These are phyloP conservation scores for Perkinsela sp. DNA, from an alignment of 208 protist genomes.

Conservation along the genomic window DNA sequence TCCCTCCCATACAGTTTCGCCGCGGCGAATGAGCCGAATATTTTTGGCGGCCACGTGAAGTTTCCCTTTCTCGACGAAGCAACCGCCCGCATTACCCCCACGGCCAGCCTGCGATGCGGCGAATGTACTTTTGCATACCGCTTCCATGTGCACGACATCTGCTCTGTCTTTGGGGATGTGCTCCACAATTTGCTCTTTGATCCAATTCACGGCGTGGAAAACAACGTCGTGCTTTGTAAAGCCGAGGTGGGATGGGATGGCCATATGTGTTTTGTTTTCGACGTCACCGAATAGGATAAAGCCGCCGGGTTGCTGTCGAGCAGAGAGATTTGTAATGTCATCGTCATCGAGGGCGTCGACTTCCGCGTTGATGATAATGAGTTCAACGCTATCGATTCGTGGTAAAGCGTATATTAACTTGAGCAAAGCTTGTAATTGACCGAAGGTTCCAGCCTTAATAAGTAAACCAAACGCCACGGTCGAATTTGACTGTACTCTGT, in stretches of 20 bases:
- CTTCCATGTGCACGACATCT: neutral
- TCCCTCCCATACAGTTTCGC: slow-evolving; percentile 35
- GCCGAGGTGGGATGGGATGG: slow-evolving; percentile 31
- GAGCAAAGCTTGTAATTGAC: slow-evolving; percentile 58
- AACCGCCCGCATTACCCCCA: slow-evolving; percentile 39
- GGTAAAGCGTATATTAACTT: slow-evolving; percentile 50
- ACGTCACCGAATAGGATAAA: slow-evolving; percentile 46
- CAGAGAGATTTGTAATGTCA: slow-evolving; percentile 22
- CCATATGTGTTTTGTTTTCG: slow-evolving; percentile 18
- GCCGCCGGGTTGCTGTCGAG: slow-evolving; percentile 23
- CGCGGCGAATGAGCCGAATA: slow-evolving; percentile 28
- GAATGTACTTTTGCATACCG: slow-evolving; percentile 28
- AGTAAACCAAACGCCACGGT: slow-evolving; percentile 24
- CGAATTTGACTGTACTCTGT: slow-evolving; percentile 36
- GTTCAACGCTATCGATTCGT: slow-evolving; percentile 25
- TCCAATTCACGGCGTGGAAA: slow-evolving; percentile 46
- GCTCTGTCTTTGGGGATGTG: slow-evolving; percentile 25
- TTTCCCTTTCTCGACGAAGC: slow-evolving; percentile 36
- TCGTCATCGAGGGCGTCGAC: slow-evolving; percentile 30
- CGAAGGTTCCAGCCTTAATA: slow-evolving; percentile 53
- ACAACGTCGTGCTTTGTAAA: slow-evolving; percentile 42
- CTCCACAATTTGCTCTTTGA: slow-evolving; percentile 36
- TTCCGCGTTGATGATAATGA: slow-evolving; percentile 32
- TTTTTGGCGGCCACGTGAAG: slow-evolving; percentile 20
- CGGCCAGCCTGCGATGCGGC: slow-evolving; percentile 40